Evolutionary conservation across 2,329 filamentous ascomycete species (phyloP).

Genomic region (Emericellopsis cladophorae): DNA sequence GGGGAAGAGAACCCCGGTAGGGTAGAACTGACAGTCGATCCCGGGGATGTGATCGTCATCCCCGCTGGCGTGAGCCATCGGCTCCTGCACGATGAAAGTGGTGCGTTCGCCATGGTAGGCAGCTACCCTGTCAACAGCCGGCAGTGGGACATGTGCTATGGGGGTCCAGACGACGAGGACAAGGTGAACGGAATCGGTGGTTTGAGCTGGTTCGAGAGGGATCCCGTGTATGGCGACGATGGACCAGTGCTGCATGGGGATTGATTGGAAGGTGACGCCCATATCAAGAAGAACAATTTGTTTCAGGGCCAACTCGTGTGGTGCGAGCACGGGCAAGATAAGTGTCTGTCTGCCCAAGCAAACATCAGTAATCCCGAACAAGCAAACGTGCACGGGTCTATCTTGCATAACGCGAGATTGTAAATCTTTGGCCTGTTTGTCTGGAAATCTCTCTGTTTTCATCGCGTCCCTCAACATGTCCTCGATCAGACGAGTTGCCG

Average conservation of each 20-base stretch:
- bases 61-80: constrained; percentile 55
- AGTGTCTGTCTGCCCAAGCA: no score
- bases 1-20: constrained; percentile 45
- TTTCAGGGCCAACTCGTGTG: constrained; percentile 15
- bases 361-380: no score
- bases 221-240: constrained; percentile 8
- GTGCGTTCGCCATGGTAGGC: constrained; percentile 54
- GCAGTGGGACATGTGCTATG: constrained; percentile 64
- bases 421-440: no score
- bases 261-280: constrained; percentile 21
- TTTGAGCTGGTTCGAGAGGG: constrained; percentile 7
- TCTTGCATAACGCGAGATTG: no score
- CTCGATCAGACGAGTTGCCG: no score
- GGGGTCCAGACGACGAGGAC: constrained; percentile 28
- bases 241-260: constrained; percentile 3
- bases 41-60: constrained; percentile 51
- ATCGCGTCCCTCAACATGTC: no score
- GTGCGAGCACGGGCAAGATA: no score
- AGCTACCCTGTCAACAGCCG: constrained; percentile 42
- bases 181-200: constrained; percentile 2
- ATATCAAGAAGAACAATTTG: constrained; percentile 20
- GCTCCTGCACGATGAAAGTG: constrained; percentile 39
- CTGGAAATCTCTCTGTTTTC: no score
- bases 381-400: not conserved
- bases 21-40: constrained; percentile 40